Conservation (phyloP, 768 basidiomycete genomes). For the Trametes elegans region DNA sequence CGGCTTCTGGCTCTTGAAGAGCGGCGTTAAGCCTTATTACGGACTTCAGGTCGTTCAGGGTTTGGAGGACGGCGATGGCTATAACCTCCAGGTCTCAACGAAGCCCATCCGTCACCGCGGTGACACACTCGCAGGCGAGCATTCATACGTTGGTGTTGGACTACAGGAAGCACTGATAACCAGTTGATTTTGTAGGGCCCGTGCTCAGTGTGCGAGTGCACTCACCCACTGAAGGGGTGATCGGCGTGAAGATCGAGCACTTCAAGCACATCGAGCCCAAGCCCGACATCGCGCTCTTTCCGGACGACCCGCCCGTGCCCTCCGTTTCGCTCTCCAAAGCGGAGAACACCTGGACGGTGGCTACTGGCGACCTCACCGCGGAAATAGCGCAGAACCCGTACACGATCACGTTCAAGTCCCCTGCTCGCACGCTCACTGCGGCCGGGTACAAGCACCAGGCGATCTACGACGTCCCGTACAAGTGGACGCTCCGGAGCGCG, state of each 20-base stretch:
- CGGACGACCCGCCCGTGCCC: conserved; percentile 50
- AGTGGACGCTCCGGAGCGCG: conserved; percentile 50
- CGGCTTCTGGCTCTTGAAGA: conserved; percentile 67
- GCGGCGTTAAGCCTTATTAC: conserved; percentile 58
- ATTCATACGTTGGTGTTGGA: neutral
- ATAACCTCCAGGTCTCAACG: conserved; percentile 60
- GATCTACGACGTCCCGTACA: conserved; percentile 53
- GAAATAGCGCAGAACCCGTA: conserved; percentile 60
- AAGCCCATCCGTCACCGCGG: conserved; percentile 60
- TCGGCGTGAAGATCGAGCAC: conserved; percentile 57
- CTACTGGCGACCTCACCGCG: conserved; percentile 50
- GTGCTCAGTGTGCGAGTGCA: conserved; percentile 50
- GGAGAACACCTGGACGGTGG: conserved; percentile 32
- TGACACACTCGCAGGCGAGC: conserved; percentile 56
- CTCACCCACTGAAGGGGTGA: conserved; percentile 53
- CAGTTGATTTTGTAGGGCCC: conserved; percentile 41
- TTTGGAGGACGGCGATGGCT: conserved; percentile 42
- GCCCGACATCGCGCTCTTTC: conserved; percentile 59
- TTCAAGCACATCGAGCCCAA: conserved; percentile 44
- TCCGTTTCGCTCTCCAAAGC: conserved; percentile 38
- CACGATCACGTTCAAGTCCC: conserved; percentile 59
- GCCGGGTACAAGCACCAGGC: conserved; percentile 56
- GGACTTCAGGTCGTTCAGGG: conserved; percentile 60
- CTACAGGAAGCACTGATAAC: conserved; percentile 20
- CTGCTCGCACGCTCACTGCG: conserved; percentile 43